Evolutionary conservation across 306 rosid genomes (phyloP).

Genomic region (Vigna reflexopilosa): DNA sequence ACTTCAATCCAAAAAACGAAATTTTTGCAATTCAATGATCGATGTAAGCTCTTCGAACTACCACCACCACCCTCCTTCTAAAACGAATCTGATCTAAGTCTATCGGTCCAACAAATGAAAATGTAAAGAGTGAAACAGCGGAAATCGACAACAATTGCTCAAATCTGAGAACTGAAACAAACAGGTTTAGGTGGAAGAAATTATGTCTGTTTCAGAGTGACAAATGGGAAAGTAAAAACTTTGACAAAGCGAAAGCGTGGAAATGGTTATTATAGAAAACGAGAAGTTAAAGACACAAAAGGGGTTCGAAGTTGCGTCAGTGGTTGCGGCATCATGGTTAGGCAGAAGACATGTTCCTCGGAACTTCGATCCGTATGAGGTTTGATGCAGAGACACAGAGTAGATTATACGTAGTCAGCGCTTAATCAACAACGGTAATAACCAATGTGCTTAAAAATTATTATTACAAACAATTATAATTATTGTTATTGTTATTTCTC

Average conservation of each 20-base stretch:
- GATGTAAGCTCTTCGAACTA: conserved; percentile 28
- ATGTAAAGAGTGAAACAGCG: not conserved
- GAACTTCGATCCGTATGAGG: conserved; percentile 8
- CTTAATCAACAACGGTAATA: not conserved
- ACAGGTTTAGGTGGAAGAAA: conserved; percentile 13
- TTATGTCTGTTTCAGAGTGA: conserved; percentile 16
- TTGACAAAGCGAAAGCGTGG: not conserved
- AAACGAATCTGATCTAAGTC: conserved; percentile 17
- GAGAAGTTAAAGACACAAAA: not conserved
- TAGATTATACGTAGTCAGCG: conserved; percentile 18
- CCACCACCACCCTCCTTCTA: conserved; percentile 5
- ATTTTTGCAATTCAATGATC: not conserved
- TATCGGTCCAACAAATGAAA: not conserved
- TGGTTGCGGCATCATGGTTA: not conserved
- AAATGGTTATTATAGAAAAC: not conserved
- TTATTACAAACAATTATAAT: too few relatives aligned
- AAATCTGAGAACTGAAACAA: conserved; percentile 22
- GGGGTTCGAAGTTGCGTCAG: conserved; percentile 6
- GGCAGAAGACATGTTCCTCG: conserved; percentile 21
- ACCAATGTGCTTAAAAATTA: not conserved
- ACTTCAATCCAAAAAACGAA: conserved; percentile 23
- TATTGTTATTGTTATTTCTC: too few relatives aligned
- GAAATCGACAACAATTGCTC: not conserved
- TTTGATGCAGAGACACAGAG: not conserved
- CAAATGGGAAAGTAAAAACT: not conserved